Conservation (phyloP, 108 stramenopile species). For the Mediolabrus comicus region DNA sequence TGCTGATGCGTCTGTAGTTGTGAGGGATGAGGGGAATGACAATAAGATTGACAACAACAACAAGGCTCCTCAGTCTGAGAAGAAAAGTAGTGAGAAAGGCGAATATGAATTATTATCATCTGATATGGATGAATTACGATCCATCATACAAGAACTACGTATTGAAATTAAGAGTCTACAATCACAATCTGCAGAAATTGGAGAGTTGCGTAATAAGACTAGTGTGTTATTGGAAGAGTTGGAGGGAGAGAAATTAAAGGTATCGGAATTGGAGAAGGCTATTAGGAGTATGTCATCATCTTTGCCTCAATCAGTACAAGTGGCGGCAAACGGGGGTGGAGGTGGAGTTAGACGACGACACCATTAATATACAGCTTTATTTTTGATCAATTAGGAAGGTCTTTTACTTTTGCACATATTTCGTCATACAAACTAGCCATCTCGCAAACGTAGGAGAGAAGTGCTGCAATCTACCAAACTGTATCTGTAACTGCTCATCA, state of each 20-base stretch:
- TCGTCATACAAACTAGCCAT: constrained; percentile 21
- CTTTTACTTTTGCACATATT: too few species aligned
- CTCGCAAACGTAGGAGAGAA: constrained; percentile 29
- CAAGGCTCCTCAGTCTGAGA: too few species aligned
- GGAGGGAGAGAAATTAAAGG: neutral
- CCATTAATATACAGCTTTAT: too few species aligned
- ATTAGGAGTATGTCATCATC: neutral
- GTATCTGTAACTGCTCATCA: neutral
- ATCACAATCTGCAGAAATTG: neutral
- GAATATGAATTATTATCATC: too few species aligned
- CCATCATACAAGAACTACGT: neutral
- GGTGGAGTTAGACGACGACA: too few species aligned
- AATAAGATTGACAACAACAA: too few species aligned
- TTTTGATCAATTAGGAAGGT: too few species aligned
- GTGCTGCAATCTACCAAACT: constrained; percentile 1
- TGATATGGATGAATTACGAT: neutral
- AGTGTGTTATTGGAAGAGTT: neutral
- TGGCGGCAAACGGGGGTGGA: neutral
- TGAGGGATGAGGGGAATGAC: too few species aligned
- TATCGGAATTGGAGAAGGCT: neutral
- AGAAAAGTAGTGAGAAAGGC: too few species aligned
- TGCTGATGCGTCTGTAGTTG: too few species aligned
- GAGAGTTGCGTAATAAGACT: neutral
- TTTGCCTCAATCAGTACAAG: too few species aligned
- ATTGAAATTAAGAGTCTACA: neutral